Evolutionary conservation across 2,329 filamentous ascomycete genomes (phyloP).

Genomic region (Monilinia fructigena): DNA sequence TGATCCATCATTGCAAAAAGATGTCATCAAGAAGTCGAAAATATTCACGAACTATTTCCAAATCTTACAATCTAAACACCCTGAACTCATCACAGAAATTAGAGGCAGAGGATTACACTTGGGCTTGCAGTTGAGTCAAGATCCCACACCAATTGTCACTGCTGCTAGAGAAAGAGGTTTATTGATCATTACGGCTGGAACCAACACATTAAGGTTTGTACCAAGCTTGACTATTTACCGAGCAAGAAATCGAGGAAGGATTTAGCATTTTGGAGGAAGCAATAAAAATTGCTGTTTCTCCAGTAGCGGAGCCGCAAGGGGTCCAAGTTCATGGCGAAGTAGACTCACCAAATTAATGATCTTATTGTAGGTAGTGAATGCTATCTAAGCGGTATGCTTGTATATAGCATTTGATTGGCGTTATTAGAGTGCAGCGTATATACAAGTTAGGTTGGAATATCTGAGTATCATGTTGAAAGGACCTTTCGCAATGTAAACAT

Average conservation of each 20-base stretch:
- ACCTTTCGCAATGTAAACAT: neutral
- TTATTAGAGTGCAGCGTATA: conserved; percentile 6
- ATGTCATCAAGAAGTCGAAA: conserved; percentile 66
- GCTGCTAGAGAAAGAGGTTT: conserved; percentile 85
- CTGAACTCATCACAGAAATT: conserved; percentile 72
- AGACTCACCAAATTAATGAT: conserved; percentile 34
- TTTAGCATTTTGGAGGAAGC: conserved; percentile 72
- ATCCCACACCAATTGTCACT: conserved; percentile 72
- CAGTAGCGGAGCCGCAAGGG: conserved; percentile 27
- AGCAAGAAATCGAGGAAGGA: conserved; percentile 76
- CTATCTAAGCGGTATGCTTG: neutral
- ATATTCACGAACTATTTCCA: conserved; percentile 59
- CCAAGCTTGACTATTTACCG: conserved; percentile 82
- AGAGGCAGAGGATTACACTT: conserved; percentile 83
- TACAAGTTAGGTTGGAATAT: conserved; percentile 1
- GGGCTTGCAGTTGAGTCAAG: conserved; percentile 76
- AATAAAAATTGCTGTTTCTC: conserved; percentile 42
- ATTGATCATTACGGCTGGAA: conserved; percentile 87
- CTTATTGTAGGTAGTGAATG: neutral
- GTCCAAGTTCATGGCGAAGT: conserved; percentile 33
- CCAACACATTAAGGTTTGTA: conserved; percentile 88
- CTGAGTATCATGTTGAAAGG: neutral
- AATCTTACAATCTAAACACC: conserved; percentile 58
- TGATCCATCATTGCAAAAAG: conserved; percentile 65
- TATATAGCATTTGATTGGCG: conserved; percentile 3